Evolutionary conservation across 331 rosid species (phyloP), one percentile per base, ranked within the genome.

Genomic region (Prunus yedoensis): DNA sequence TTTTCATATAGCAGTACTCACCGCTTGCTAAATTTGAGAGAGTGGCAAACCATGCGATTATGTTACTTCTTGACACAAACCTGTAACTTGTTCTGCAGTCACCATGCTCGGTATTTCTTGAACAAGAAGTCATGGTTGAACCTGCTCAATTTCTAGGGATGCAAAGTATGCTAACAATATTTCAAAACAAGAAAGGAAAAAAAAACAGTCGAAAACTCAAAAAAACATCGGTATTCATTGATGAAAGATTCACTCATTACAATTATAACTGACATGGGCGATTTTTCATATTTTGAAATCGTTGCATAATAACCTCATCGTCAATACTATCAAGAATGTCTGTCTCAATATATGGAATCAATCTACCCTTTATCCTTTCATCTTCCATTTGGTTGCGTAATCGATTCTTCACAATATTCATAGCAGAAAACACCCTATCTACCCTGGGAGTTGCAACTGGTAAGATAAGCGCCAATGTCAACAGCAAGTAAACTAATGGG

Each of bases 291-390:
- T 27, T 59, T 25, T 59, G 35, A 25, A 25, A 59, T 59, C 18
- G 38, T 25, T 59, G 3, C 38, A 25, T 25, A 59, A 25, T 13
- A 2, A 59, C 18, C 8, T 59, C 65, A 59, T 59, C 9, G 14
- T 21, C 35, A 18, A 59, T 5, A 5, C 9, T 14, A 13, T 59
- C 38, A 12, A 25, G 65, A 23, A 59, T 59, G 18, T 59, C 65
- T 27, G 13, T 68, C 50, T 77, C 62, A n/a, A 58, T 59, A 18
- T 68, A 68, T 27, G 32, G 25, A 18, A 77, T 16, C 62, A 68
- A 25, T 21, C n/a, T 13, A 58, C 68, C 75, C 47, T 45, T 43
- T 43, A 59, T 45, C 21, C 50, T 56, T 20, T 72, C 20, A 16
- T 68, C 58, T 53, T 53, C 30, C 46, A 46, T 57, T 45, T 10